Base-by-base conservation (phyloP, 495 filamentous ascomycete genomes). In the Glonium stellatum region DNA sequence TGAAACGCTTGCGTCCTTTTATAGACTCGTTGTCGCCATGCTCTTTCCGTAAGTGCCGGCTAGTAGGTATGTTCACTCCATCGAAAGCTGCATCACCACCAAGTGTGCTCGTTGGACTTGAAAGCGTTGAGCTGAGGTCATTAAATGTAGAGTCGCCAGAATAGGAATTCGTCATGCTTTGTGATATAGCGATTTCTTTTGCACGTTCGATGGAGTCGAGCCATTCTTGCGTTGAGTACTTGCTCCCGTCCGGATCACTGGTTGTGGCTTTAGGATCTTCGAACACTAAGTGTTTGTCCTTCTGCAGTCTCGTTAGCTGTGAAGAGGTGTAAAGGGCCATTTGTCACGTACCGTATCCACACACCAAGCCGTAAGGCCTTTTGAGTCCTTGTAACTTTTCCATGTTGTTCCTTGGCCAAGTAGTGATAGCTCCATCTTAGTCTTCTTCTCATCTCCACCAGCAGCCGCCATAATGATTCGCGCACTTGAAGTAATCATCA, bases 401-500 rank as follows among this genome's bases (percentile, higher is more conserved):
- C 88, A 97, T 35, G 77, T 74, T 59, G 83, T 89, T 57, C 87
- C 90, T 0, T 85, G 74, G 0, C 77, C 77, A 13, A 95, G 77
- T 34, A 97, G 77, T 35, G 88, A 87, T 44, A 97, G 85, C 65
- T 97, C 93, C 60, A 87, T 76, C 71, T 99, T 99, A 36, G 89
- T 80, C 70, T 92, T 91, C 76, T 99, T 99, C 68, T 97, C 92
- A 62, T 96, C 93, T 0, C 93, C 92, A 0, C 90, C 91, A 25
- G 93, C 83, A n/a, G 92, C 89, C 9, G 88, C 90, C 67, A 99
- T 76, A 54, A 99, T 86, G 49, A 97, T 85, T 39, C 92, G 84
- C 19, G 84, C 95, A 63, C 86, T 87, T 0, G 89, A 93, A 5
- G 95, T 99, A 59, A 99, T 82, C 88, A 99, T 96, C 11, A 97